A percentile compares a stretch with the other conserved stretches of the same genome.
Evolutionary conservation across 139 green algal genomes (phyloP).

Genomic region (Auxenochlorella pyrenoidosa): DNA sequence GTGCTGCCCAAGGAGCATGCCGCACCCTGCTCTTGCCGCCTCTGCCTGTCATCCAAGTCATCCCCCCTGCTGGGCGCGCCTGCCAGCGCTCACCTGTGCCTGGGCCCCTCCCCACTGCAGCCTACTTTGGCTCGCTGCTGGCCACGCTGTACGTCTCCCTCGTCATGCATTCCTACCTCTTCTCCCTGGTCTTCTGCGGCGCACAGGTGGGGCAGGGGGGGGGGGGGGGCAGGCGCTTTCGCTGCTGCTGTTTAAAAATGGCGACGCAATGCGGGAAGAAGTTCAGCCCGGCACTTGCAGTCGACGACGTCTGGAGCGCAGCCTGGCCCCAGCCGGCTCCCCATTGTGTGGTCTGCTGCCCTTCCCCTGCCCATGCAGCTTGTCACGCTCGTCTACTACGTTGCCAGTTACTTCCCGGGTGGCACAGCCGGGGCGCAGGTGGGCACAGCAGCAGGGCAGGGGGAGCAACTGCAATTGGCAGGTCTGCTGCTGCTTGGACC

Average conservation of each 20-base stretch:
- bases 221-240: background rate
- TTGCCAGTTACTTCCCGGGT: conserved; percentile 92
- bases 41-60: no score
- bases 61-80: no score
- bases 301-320: no score
- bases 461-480: background rate
- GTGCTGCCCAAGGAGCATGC: no score
- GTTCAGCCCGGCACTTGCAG: no score
- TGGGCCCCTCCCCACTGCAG: conserved; percentile 47
- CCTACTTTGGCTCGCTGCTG: conserved; percentile 82
- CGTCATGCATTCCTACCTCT: conserved; percentile 89
- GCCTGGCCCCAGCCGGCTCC: no score
- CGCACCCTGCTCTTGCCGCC: no score
- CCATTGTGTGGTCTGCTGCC: background rate
- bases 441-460: background rate
- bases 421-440: conserved; percentile 69
- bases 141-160: conserved; percentile 89
- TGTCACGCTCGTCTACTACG: conserved; percentile 92
- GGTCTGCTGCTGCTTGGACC: no score
- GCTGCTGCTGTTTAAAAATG: no score
- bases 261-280: no score
- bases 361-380: conserved; percentile 57
- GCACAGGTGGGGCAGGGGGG: conserved; percentile 60
- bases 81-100: no score
- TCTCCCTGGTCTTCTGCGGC: conserved; percentile 81